phyloP scores from a whole-genome alignment of 257 asterid species.

The Fraxinus anomala region DNA sequence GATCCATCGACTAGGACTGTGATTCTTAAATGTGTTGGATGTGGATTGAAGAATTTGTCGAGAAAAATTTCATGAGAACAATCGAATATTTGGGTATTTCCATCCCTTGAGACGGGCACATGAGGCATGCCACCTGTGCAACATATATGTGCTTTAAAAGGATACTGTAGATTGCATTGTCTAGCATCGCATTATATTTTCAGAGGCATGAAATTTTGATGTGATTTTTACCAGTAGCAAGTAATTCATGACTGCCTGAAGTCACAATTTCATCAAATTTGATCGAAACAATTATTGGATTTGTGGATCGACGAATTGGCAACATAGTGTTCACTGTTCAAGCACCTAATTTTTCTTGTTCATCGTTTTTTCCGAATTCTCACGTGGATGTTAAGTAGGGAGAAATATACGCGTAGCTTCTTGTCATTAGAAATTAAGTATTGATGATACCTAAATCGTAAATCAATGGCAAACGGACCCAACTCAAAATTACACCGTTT shows the following conservation, averaged over 20 bases:
- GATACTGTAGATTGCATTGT: background rate
- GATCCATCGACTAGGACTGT: conserved; percentile 80
- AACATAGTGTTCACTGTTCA: background rate
- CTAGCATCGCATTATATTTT: background rate
- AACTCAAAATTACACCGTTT: too few relatives aligned
- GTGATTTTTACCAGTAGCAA: background rate
- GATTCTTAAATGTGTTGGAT: conserved; percentile 77
- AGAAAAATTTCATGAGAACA: conserved; percentile 64
- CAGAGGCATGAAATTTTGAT: background rate
- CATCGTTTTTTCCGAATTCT: too few relatives aligned
- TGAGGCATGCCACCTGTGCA: background rate
- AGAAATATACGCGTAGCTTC: too few relatives aligned
- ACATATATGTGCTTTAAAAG: background rate
- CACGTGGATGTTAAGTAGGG: background rate
- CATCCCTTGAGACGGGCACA: background rate
- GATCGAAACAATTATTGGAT: background rate
- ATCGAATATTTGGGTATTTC: background rate
- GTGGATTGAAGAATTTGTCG: conserved; percentile 82
- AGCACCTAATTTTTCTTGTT: background rate
- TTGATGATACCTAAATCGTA: too few relatives aligned
- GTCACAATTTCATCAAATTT: background rate
- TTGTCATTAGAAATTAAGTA: too few relatives aligned
- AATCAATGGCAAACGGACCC: too few relatives aligned
- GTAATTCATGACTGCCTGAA: background rate
- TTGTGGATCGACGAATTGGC: background rate